phyloP scores from a whole-genome alignment of 345 rosid species.

The Citrus sinensis region DVS_A1.0 CM039162.1:16567001-16567500 shows the following conservation, averaged over 20 bases:
- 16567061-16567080: not conserved
- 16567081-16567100: not conserved
- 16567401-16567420: not conserved
- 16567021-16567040: not conserved
- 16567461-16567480: not conserved
- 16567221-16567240: not conserved
- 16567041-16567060: not conserved
- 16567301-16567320: not conserved
- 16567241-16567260: not conserved
- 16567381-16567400: slow-evolving; percentile 1
- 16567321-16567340: not conserved
- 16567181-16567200: not conserved
- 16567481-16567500: too few relatives aligned
- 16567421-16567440: not conserved
- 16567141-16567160: too few relatives aligned
- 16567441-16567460: not conserved
- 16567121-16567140: not conserved
- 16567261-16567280: not conserved
- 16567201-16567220: not conserved
- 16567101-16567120: not conserved
- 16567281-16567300: not conserved
- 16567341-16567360: not conserved
- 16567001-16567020: not conserved
- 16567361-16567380: not conserved
- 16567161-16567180: not conserved